Conservation (phyloP, 768 basidiomycete species). For the Auricularia sp. region DNA sequence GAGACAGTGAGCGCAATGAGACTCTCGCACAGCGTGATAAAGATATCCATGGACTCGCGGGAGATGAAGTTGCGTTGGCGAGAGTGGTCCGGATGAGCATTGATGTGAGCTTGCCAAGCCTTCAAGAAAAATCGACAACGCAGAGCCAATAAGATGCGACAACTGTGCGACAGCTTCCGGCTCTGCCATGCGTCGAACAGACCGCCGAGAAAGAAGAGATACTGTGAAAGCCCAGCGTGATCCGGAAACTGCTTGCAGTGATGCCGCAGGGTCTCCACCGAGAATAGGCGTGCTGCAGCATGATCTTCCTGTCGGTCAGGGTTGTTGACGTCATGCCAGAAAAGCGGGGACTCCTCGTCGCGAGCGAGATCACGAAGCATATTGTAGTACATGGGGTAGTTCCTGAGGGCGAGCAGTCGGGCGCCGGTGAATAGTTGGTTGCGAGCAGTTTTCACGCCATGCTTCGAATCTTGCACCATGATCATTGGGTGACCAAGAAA, state of each 20-base stretch:
- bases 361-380: constrained; percentile 14
- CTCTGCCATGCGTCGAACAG: constrained; percentile 21
- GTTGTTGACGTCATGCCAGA: constrained; percentile 26
- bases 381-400: constrained; percentile 12
- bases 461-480: constrained; percentile 28
- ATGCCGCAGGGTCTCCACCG: constrained; percentile 20
- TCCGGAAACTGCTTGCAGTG: constrained; percentile 18
- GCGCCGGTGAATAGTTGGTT: constrained; percentile 29
- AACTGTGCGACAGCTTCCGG: constrained; percentile 13
- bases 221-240: constrained; percentile 19
- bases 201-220: constrained; percentile 27
- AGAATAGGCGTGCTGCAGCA: constrained; percentile 31
- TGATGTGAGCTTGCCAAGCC: constrained; percentile 16
- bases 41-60: constrained; percentile 14
- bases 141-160: constrained; percentile 15
- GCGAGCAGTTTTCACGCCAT: constrained; percentile 23
- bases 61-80: constrained; percentile 16
- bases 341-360: constrained; percentile 15
- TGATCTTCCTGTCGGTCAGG: constrained; percentile 35
- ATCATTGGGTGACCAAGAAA: constrained; percentile 14
- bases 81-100: constrained; percentile 10
- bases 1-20: constrained; percentile 14
- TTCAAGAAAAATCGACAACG: constrained; percentile 17
- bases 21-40: constrained; percentile 14
- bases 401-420: constrained; percentile 16